Evolutionary conservation across 768 basidiomycete species (phyloP).

Genomic region (Tricholoma saponaceum): DNA sequence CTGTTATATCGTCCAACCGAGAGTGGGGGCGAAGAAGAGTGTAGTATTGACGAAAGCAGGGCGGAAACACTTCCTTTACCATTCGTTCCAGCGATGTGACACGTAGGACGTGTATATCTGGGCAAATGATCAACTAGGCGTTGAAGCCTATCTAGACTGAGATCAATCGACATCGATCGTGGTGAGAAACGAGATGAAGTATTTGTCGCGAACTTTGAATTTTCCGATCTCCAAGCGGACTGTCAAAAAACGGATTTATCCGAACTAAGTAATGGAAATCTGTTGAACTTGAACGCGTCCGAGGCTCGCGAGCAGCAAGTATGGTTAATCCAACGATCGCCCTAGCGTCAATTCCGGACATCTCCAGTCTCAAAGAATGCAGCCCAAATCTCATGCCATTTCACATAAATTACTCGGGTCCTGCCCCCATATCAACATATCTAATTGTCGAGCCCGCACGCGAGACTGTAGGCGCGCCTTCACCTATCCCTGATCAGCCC

Average conservation of each 20-base stretch:
- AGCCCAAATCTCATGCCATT: conserved; percentile 82
- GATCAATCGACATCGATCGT: conserved; percentile 58
- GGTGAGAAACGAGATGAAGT: no score
- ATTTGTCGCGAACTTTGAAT: no score
- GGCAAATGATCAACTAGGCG: conserved; percentile 52
- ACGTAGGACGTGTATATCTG: conserved; percentile 69
- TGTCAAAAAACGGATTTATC: no score
- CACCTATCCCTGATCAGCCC: background rate
- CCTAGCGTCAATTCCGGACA: background rate
- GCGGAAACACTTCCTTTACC: conserved; percentile 95
- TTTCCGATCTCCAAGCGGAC: no score
- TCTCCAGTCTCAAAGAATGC: conserved; percentile 23
- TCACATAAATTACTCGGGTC: conserved; percentile 65
- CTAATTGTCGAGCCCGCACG: conserved; percentile 52
- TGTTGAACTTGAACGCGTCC: no score
- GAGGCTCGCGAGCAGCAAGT: background rate
- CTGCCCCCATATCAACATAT: conserved; percentile 71
- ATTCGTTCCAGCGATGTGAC: conserved; percentile 94
- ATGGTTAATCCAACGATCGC: background rate
- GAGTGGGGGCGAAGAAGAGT: conserved; percentile 49
- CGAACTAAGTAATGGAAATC: no score
- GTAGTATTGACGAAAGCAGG: conserved; percentile 73
- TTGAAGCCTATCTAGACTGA: conserved; percentile 58
- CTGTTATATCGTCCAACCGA: conserved; percentile 84
- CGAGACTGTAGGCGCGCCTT: conserved; percentile 24